These are phyloP conservation scores for Suillus cothurnatus DNA, from an alignment of 768 basidiomycete species.

Conservation along the genomic window DNA sequence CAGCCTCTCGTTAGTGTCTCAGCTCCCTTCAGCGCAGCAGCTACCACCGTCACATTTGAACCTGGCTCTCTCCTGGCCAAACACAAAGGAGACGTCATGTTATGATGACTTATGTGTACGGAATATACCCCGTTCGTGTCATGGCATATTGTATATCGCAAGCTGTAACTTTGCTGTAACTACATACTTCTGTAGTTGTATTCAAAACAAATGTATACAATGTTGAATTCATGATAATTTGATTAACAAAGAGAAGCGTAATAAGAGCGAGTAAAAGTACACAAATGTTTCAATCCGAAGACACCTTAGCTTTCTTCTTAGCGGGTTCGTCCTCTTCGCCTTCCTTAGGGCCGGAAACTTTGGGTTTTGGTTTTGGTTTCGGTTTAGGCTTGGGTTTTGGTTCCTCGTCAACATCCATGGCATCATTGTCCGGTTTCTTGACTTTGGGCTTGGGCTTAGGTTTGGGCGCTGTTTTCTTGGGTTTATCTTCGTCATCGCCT, in stretches of 20 bases:
- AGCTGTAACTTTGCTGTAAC: constrained; percentile 6
- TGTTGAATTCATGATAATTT: neutral
- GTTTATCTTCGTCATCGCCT: constrained; percentile 40
- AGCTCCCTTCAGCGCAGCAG: constrained; percentile 37
- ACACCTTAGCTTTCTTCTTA: constrained; percentile 76
- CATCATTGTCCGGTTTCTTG: constrained; percentile 44
- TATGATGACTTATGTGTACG: constrained; percentile 10
- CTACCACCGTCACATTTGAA: constrained; percentile 56
- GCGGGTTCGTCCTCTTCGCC: constrained; percentile 54
- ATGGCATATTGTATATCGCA: neutral
- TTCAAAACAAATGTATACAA: constrained; percentile 2
- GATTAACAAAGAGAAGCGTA: neutral
- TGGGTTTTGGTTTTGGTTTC: constrained; percentile 45
- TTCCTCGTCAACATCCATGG: constrained; percentile 47
- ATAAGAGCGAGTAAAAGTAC: constrained; percentile 2
- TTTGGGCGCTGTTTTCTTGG: constrained; percentile 51
- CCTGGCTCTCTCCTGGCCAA: constrained; percentile 75
- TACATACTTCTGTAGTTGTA: neutral
- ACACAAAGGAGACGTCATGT: constrained; percentile 36
- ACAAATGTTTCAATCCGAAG: constrained; percentile 14
- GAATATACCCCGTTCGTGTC: neutral
- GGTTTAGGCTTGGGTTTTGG: constrained; percentile 41
- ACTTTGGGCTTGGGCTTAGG: constrained; percentile 43
- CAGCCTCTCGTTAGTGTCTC: constrained; percentile 53
- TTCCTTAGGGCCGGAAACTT: constrained; percentile 35